phyloP scores from a whole-genome alignment of 2,329 filamentous ascomycete species.

The Neonectria faginata region DNA sequence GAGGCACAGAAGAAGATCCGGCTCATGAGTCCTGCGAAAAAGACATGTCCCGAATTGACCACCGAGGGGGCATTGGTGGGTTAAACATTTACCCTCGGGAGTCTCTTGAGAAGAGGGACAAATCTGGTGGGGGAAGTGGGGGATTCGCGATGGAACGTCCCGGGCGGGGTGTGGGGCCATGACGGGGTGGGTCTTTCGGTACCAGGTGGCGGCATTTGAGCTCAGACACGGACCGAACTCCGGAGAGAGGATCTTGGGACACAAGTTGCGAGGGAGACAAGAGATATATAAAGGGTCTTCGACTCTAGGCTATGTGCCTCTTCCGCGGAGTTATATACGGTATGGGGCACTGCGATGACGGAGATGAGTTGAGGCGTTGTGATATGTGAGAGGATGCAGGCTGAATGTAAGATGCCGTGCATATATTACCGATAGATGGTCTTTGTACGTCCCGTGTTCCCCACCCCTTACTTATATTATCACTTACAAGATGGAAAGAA shows the following conservation, averaged over 20 bases:
- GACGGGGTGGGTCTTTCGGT: conserved; percentile 28
- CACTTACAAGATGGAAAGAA: neutral
- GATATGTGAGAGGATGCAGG: neutral
- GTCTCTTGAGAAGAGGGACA: neutral
- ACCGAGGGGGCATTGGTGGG: conserved; percentile 34
- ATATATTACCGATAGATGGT: neutral
- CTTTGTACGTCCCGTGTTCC: neutral
- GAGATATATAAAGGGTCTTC: too few species aligned
- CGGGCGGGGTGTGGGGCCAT: neutral
- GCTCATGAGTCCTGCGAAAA: conserved; percentile 6
- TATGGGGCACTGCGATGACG: neutral
- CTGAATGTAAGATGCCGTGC: neutral
- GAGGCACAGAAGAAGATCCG: neutral
- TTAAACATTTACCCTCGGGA: conserved; percentile 46
- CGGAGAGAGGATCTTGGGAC: too few species aligned
- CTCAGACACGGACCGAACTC: neutral
- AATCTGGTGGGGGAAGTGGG: conserved; percentile 23
- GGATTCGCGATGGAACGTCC: conserved; percentile 1
- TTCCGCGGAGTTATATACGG: too few species aligned
- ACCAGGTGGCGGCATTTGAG: conserved; percentile 38
- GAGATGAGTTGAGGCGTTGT: neutral
- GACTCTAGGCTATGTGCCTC: too few species aligned
- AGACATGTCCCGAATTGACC: conserved; percentile 19
- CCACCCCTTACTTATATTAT: neutral
- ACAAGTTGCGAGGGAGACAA: too few species aligned